Evolutionary conservation across 106 monocot genomes (phyloP), one percentile per base, ranked within the genome.

Genomic region (Ottelia alismoides): DNA sequence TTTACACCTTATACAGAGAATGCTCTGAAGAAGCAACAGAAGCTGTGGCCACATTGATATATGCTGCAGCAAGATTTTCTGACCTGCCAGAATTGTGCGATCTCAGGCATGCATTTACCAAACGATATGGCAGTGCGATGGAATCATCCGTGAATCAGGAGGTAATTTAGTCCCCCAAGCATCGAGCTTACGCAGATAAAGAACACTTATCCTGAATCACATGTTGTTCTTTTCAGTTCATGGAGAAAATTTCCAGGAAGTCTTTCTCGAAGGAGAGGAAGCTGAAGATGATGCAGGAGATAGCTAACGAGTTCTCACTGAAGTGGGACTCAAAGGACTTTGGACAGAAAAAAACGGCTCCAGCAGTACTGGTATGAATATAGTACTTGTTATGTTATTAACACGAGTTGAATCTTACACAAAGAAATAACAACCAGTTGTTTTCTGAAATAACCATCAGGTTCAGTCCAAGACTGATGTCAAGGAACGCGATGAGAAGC

Each of bases 51-150:
- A 91, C 90, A 58, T 57, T 91, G 43, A 81, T 84, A 44, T 84
- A 70, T 70, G 84, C 90, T 66, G 81, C 90, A 21, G 84, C 90
- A 25, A 81, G 90, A 70, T 84, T 84, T 57, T 49, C 84, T 1
- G 80, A 91, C 61, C 51, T 91, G 49, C 90, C 84, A 26, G 90
- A 91, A 64, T 68, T 91, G 52, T 77, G 64, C 62, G 66, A 78
- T 66, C 74, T 91, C 18, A 71, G 90, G 49, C 75, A 49, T 69
- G 49, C 51, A 1, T 91, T 91, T 45, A 64, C 31, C 11, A 63
- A 68, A 49, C 60, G 80, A 67, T 84, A 72, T 49, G 77, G 81
- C 14, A 61, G 70, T 74, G 16, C 10, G 0, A 55, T 70, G 55
- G 81, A 84, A 56, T 53, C 77, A 44, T 75, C 24, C 31, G 75